Base-by-base conservation (phyloP, 176 grass and related monocot genomes). In the Aegilops speltoides region DNA sequence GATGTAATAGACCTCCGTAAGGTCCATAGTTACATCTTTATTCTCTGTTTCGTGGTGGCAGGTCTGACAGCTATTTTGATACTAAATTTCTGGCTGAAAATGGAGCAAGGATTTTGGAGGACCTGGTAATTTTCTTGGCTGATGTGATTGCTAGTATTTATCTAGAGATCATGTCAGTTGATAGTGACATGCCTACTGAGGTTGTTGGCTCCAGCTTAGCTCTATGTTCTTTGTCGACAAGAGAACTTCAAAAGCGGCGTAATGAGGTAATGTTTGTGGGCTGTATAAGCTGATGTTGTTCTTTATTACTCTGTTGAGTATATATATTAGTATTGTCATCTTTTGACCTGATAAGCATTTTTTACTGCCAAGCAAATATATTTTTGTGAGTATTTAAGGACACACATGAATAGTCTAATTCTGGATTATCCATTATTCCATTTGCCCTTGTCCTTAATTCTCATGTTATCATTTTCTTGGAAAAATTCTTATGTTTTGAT, bases 111-210 rank as follows among this genome's bases (percentile, higher is more conserved):
- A 93, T 98, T 88, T 89, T 98, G 72, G 93, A 98, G 91, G 94
- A 98, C 89, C 77, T 98, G 82, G 37, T 96, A 80, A 92, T 98
- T 91, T 92, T 88, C 52, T 92, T 98, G 82, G 89, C 88, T 88
- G 97, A 98, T 87, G 90, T 79, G 62, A 91, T 93, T 82, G 92
- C 92, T 81, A 93, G 88, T 83, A 87, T 94, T 83, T 98, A 96
- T 87, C 88, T 98, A 72, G 97, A 98, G 80, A 82, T 96, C 75
- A 93, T 94, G 66, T 98, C 97, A 75, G 87, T 98, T 82, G 97
- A 98, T 83, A 87, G 93, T 63, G 85, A 90, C 70, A 89, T 92
- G 86, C 89, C 85, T 76, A 87, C 83, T 70, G 90, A 91, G 73
- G 81, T 94, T 76, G 93, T 73, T 89, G 77, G 70, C 72, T 94